Evolutionary conservation across 2,329 filamentous ascomycete species (phyloP), one percentile per base, ranked within the genome.

Genomic region (Venturia effusa): DNA sequence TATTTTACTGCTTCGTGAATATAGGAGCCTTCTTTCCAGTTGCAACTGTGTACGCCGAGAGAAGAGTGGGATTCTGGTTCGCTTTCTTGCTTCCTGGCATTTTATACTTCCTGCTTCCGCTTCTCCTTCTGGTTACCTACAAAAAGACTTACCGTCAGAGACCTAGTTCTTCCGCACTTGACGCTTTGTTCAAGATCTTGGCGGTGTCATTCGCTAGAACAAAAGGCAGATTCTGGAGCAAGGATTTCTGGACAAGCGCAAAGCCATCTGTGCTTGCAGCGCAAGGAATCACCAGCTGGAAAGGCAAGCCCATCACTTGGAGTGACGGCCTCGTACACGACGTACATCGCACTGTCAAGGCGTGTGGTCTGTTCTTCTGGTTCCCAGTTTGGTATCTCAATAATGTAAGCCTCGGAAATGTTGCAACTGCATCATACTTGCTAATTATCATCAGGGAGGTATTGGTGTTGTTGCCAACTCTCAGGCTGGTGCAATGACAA

Each of bases 381-480:
- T 76, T 73, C 63, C 76, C 76, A 2, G 72, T 77, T 59, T 76
- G 71, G 64, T 69, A 72, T 61, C 43, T 77, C 37, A 77, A 77
- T 55, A 71, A 75, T 71, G 74, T 61, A 48, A 62, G 60, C 41
- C 32, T 2, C 13, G 22, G 30, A 11, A n/a, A 45, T 30, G 41
- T 30, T 24, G 22, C 3, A 1, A 10, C 24, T 4, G n/a, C 30
- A 17, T 19, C 30, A 3, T 32, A 27, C 6, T 61, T 40, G 15
- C 45, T 34, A 24, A 40, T 17, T 0, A 37, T 57, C 10, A 41
- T 7, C 41, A 55, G 43, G 32, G 43, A 22, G 37, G 48, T 24
- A 48, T 57, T 34, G 82, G 82, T 19, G 74, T 74, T 4, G 75
- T 82, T 0, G 75, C 78, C 22, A 79, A 72, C 57, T 81, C 78